Conservation (phyloP, 495 filamentous ascomycete genomes). For the Thermothielavioides terrestris region DNA sequence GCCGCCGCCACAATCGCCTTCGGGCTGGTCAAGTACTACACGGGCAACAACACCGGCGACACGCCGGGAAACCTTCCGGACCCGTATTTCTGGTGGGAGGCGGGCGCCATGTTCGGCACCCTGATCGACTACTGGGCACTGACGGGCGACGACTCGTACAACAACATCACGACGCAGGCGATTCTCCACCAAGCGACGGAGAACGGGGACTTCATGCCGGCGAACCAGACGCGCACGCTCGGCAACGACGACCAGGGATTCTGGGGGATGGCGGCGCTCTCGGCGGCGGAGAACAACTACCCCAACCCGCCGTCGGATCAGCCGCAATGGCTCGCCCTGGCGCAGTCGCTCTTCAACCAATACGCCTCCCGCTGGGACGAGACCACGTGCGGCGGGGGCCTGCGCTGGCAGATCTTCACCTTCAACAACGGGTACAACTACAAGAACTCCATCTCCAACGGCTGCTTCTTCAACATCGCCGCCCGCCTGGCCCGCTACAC, state of each 20-base stretch:
- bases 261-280: slow-evolving; percentile 77
- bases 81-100: slow-evolving; percentile 79
- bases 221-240: slow-evolving; percentile 65
- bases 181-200: slow-evolving; percentile 63
- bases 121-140: slow-evolving; percentile 79
- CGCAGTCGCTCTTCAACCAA: slow-evolving; percentile 69
- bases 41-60: slow-evolving; percentile 61
- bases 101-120: slow-evolving; percentile 65
- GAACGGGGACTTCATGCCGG: slow-evolving; percentile 64
- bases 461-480: slow-evolving; percentile 75
- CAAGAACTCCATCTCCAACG: slow-evolving; percentile 74
- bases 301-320: slow-evolving; percentile 53
- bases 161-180: slow-evolving; percentile 57
- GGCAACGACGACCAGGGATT: slow-evolving; percentile 87
- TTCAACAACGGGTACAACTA: slow-evolving; percentile 76
- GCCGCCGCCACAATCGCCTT: slow-evolving; percentile 39
- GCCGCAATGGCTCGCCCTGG: slow-evolving; percentile 70
- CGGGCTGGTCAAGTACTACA: slow-evolving; percentile 51
- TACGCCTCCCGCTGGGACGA: slow-evolving; percentile 62
- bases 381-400: slow-evolving; percentile 60
- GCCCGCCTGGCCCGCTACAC: slow-evolving; percentile 66
- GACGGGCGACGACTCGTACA: slow-evolving; percentile 68
- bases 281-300: slow-evolving; percentile 70
- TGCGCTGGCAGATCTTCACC: slow-evolving; percentile 78
- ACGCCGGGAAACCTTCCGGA: slow-evolving; percentile 62